Evolutionary conservation across 257 asterid species (phyloP), one percentile per base, ranked within the genome.

Genomic region (Petunia secreta): DNA sequence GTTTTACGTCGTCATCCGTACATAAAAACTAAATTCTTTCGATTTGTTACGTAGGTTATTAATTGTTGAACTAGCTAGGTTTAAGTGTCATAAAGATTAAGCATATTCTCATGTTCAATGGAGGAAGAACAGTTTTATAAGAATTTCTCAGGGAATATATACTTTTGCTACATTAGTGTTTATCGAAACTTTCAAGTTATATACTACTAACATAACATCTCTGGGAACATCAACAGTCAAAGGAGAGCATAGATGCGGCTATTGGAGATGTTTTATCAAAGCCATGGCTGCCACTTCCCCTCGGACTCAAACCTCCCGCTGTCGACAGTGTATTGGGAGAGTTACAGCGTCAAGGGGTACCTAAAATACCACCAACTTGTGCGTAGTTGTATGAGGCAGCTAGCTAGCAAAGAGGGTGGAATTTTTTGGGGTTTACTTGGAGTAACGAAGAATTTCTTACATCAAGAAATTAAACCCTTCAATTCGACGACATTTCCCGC

Each of bases 231-330:
- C 43, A 38, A n/a, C 86, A 94, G 98, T 90, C 99, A 11, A 95
- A 93, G 89, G 99, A 95, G 92, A 92, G 97, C 79, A 88, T 95
- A 41, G 98, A 95, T 78, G 98, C 99, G 41, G 97, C 97, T 0
- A 92, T 93, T 25, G 98, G 96, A 87, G 99, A 95, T 64, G 99
- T 85, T 69, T 79, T 95, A 84, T 80, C 93, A 7, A 92, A 93
- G 87, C 99, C 99, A 71, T 95, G 99, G 99, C 89, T 85, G 87
- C 97, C 98, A 74, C 92, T 95, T 86, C 99, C 98, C 3, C 91
- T 95, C 0, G 98, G 99, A 53, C 90, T 95, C 82, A 95, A 92
- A 82, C 97, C 98, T 9, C 99, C 99, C 25, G 88, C 95, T 0
- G 83, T 80, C 1, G 97, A 93, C 52, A 64, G 97, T 8, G 98